phyloP scores from a whole-genome alignment of 1,139 yeast genomes.

The Suhomyces bolitotheri region DNA sequence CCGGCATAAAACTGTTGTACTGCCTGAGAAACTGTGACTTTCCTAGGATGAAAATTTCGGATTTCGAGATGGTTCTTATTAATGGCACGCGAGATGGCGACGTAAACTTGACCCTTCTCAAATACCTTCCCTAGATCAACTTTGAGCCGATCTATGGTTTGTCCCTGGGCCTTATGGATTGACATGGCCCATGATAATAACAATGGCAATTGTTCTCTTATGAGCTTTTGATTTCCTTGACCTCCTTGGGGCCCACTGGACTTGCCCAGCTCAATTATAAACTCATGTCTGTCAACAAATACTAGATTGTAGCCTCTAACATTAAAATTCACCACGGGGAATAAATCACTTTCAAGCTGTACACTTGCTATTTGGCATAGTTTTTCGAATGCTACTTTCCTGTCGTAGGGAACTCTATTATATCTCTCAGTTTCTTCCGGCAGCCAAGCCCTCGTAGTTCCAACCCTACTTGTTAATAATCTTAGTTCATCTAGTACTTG shows the following conservation, averaged over 20 bases:
- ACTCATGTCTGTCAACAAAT: constrained; percentile 71
- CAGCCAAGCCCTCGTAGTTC: constrained; percentile 24
- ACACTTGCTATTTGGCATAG: constrained; percentile 35
- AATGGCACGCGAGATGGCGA: constrained; percentile 88
- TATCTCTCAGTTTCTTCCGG: constrained; percentile 47
- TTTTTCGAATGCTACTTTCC: constrained; percentile 28
- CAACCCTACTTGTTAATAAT: constrained; percentile 29
- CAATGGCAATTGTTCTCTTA: constrained; percentile 70
- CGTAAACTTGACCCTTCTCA: constrained; percentile 94
- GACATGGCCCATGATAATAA: constrained; percentile 87
- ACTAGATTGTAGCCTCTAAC: constrained; percentile 27
- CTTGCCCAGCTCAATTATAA: constrained; percentile 47
- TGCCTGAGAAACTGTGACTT: constrained; percentile 62
- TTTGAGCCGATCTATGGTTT: constrained; percentile 73
- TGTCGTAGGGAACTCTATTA: constrained; percentile 29
- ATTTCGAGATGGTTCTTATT: constrained; percentile 73
- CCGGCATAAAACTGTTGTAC: constrained; percentile 64
- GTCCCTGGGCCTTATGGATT: constrained; percentile 91
- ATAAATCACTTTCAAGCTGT: constrained; percentile 30
- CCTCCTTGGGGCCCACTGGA: constrained; percentile 6
- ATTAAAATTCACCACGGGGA: constrained; percentile 61
- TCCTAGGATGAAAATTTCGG: constrained; percentile 61
- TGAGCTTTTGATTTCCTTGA: constrained; percentile 28
- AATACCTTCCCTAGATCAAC: constrained; percentile 72
- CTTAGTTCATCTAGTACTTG: constrained; percentile 30